Percentiles rank a stretch among this genome's conserved stretches.
These are phyloP conservation scores for Zymoseptoria pseudotritici DNA, from an alignment of 2,329 filamentous ascomycete genomes.

Conservation along the genomic window DNA sequence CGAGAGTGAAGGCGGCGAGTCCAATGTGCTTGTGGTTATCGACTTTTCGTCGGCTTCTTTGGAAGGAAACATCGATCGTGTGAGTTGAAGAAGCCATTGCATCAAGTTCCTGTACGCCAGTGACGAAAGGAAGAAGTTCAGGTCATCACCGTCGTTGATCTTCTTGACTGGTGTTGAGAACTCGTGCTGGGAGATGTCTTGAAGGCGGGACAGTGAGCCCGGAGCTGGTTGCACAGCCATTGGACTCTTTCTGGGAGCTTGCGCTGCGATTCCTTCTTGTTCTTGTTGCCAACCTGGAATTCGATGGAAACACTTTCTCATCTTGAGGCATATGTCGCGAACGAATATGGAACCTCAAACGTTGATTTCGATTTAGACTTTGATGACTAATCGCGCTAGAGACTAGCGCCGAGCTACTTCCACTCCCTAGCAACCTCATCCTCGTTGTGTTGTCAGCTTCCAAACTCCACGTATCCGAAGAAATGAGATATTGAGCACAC, in stretches of 20 bases:
- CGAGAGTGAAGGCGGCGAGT: conserved; percentile 44
- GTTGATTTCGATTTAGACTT: not conserved
- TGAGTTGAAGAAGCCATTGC: conserved; percentile 82
- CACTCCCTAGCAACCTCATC: not conserved
- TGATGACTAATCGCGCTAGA: not conserved
- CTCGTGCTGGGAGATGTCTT: conserved; percentile 15
- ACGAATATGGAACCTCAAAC: not conserved
- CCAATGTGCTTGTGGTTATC: conserved; percentile 13
- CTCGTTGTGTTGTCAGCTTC: not conserved
- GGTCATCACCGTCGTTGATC: conserved; percentile 80
- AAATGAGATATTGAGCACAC: not conserved
- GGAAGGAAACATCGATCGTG: conserved; percentile 73
- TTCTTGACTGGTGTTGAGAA: conserved; percentile 68
- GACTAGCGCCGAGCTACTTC: no score
- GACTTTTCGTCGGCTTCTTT: conserved; percentile 35
- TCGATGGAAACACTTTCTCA: not conserved
- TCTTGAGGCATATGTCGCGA: not conserved
- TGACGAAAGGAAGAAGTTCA: conserved; percentile 70
- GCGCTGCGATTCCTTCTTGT: not conserved
- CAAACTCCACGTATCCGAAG: not conserved
- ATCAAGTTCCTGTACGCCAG: conserved; percentile 82
- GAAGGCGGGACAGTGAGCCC: conserved; percentile 3
- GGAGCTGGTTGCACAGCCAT: not conserved
- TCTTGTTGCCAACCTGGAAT: not conserved
- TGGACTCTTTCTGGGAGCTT: not conserved